These are phyloP conservation scores for Brassica nigra DNA, from an alignment of 345 rosid species.

Conservation along the genomic window DNA sequence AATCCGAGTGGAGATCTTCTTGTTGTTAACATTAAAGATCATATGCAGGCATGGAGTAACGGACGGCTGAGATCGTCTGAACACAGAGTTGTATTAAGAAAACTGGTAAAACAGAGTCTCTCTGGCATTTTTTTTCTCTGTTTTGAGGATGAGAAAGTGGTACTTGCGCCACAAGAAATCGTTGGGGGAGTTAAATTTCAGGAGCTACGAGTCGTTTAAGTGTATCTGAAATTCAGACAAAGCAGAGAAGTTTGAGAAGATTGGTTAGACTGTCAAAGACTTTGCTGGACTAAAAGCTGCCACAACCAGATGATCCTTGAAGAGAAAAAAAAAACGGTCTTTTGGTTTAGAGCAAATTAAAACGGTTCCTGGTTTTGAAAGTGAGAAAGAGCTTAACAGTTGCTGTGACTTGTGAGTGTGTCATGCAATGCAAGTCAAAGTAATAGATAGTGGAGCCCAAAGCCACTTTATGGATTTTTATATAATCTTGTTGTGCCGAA, in stretches of 20 bases:
- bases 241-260: constrained; percentile 69
- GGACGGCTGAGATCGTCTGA: constrained; percentile 67
- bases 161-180: constrained; percentile 60
- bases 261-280: constrained; percentile 59
- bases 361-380: constrained; percentile 3
- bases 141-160: constrained; percentile 66
- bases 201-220: constrained; percentile 55
- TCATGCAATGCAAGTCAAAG: constrained; percentile 9
- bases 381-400: background rate
- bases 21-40: constrained; percentile 70
- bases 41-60: constrained; percentile 87
- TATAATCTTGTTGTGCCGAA: background rate
- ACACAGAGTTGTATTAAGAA: constrained; percentile 64
- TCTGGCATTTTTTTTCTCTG: constrained; percentile 75
- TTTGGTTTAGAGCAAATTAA: background rate
- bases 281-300: constrained; percentile 55
- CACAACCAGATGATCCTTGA: constrained; percentile 17
- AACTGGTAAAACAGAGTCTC: constrained; percentile 50
- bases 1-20: constrained; percentile 50
- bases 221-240: constrained; percentile 69
- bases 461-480: constrained; percentile 17
- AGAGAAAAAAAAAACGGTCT: background rate
- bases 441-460: constrained; percentile 31
- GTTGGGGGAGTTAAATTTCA: constrained; percentile 48
- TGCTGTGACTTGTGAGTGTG: constrained; percentile 10